phyloP scores from a whole-genome alignment of 169 alveolate species.

The Perkinsus chesapeaki region DNA sequence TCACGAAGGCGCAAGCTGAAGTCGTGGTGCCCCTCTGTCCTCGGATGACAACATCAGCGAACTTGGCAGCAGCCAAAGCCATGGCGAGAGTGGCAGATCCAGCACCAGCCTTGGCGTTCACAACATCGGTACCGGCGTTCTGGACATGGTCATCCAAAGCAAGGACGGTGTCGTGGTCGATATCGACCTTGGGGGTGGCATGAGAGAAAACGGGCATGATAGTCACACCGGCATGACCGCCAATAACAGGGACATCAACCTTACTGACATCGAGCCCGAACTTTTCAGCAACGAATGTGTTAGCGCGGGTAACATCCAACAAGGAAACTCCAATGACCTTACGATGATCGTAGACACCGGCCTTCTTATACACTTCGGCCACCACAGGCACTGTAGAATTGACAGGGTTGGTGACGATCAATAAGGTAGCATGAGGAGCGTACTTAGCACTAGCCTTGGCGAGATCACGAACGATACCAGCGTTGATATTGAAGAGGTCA shows the following conservation, averaged over 20 bases:
- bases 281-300: conserved; percentile 37
- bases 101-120: conserved; percentile 14
- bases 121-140: conserved; percentile 12
- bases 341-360: conserved; percentile 34
- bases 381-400: conserved; percentile 31
- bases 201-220: conserved; percentile 1
- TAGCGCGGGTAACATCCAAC: conserved; percentile 42
- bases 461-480: conserved; percentile 32
- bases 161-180: background rate
- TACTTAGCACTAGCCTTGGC: conserved; percentile 37
- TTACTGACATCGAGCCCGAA: conserved; percentile 34
- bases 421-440: conserved; percentile 39
- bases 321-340: conserved; percentile 44
- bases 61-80: conserved; percentile 16
- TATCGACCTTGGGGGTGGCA: background rate
- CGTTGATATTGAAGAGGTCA: conserved; percentile 37
- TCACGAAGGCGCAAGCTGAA: conserved; percentile 11
- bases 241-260: conserved; percentile 41
- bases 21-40: background rate
- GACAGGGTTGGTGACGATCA: conserved; percentile 43
- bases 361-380: conserved; percentile 22
- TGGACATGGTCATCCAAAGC: background rate
- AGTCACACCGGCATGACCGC: conserved; percentile 44
- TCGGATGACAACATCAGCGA: background rate
- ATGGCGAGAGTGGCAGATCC: conserved; percentile 13